Base-by-base conservation (phyloP, 2,329 filamentous ascomycete genomes). In the Septoria linicola region DNA sequence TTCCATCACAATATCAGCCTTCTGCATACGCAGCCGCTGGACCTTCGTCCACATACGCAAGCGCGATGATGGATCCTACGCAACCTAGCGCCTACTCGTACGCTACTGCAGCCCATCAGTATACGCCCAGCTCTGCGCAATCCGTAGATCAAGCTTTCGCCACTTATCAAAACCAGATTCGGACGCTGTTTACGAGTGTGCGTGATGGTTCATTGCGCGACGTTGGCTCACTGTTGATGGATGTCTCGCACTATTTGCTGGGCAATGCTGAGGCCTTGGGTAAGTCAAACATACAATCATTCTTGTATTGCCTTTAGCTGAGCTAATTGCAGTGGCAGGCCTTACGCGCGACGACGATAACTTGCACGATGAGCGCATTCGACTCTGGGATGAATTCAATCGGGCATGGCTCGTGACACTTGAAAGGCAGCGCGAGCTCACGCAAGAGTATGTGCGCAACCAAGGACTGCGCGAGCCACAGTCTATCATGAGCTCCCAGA, bases 351-450 rank as follows among this genome's bases (percentile, higher is more conserved):
- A 97, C 73, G 87, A 96, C 68, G 82, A 87, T 66, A 77, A 78
- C 46, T 79, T 89, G 49, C 84, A 93, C 65, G 73, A 79, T 49
- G 85, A 93, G 61, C 84, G 90, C 49, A 80, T 96, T 59, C 85
- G 85, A 65, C 75, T 97, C 5, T 99, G 93, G 93, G 84, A 87
- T 63, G 87, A 96, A 61, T 96, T 97, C 74, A 97, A 99, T 70
- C 80, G 89, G 52, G 90, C 88, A 53, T 97, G 92, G 92, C 79
- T 96, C 31, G 81, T 85, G 3, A 75, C 93, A 5, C 82, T 91
- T 43, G 89, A 93, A 67, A 87, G 83, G 60, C 91, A 97, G 68
- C 89, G 87, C 65, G 86, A 95, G 48, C 73, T 91, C 68, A 77
- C 80, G 2, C 74, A 81, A 51, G 72, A 80, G 39, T 71, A 81